These are phyloP conservation scores for Luzula sylvatica DNA, from an alignment of 176 grass and related monocot genomes.

Conservation along the genomic window DNA sequence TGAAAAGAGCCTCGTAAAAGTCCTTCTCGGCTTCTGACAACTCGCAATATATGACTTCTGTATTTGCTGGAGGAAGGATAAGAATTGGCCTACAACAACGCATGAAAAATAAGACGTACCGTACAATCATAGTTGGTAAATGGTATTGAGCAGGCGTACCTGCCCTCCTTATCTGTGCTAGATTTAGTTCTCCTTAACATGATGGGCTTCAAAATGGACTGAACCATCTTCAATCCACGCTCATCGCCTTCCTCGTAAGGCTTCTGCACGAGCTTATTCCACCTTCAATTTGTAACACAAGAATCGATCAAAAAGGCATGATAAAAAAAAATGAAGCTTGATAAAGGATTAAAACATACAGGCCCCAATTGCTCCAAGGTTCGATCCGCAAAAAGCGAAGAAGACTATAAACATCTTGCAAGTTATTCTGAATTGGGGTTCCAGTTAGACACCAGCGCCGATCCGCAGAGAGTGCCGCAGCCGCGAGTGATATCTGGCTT, in stretches of 20 bases:
- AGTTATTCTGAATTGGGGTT: slow-evolving; percentile 96
- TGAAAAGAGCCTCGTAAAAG: slow-evolving; percentile 91
- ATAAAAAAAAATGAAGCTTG: background rate
- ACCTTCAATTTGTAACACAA: slow-evolving; percentile 37
- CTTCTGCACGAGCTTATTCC: slow-evolving; percentile 94
- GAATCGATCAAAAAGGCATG: slow-evolving; percentile 8
- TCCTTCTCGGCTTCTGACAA: slow-evolving; percentile 84
- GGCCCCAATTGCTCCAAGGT: slow-evolving; percentile 74
- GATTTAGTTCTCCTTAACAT: slow-evolving; percentile 93
- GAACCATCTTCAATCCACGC: slow-evolving; percentile 79
- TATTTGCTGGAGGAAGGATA: slow-evolving; percentile 69
- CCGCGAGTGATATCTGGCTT: slow-evolving; percentile 74
- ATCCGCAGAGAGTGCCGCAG: slow-evolving; percentile 64
- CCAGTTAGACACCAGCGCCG: slow-evolving; percentile 96
- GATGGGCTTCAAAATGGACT: slow-evolving; percentile 85
- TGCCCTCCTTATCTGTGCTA: slow-evolving; percentile 87
- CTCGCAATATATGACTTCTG: slow-evolving; percentile 89
- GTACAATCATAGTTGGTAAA: no score
- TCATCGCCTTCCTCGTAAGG: slow-evolving; percentile 95
- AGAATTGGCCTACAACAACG: slow-evolving; percentile 70
- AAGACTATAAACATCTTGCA: slow-evolving; percentile 97
- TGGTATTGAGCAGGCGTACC: no score
- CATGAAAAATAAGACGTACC: slow-evolving; percentile 12
- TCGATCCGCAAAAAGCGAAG: slow-evolving; percentile 84
- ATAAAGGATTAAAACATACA: slow-evolving; percentile 52